phyloP scores from a whole-genome alignment of 1,139 yeast genomes.

The Blastobotrys illinoisensis region DNA sequence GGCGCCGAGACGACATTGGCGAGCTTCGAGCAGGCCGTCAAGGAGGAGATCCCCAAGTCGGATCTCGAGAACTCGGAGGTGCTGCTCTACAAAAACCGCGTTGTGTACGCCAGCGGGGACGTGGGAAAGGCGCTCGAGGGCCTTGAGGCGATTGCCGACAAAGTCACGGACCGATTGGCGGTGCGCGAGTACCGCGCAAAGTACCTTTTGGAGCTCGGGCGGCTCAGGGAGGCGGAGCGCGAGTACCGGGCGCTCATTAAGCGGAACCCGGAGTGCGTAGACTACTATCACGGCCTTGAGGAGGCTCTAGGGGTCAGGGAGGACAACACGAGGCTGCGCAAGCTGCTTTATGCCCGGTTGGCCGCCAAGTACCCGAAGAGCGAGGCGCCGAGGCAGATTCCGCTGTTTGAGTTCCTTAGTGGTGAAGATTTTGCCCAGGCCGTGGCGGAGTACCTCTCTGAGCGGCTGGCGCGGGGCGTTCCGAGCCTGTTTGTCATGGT shows the following conservation, averaged over 20 bases:
- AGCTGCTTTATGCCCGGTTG: constrained; percentile 54
- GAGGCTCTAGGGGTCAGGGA: constrained; percentile 43
- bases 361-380: constrained; percentile 72
- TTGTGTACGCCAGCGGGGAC: constrained; percentile 62
- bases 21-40: constrained; percentile 68
- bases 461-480: constrained; percentile 70
- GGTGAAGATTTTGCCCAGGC: constrained; percentile 47
- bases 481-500: constrained; percentile 88
- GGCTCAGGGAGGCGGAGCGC: constrained; percentile 55
- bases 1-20: constrained; percentile 67
- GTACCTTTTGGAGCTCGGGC: constrained; percentile 44
- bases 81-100: constrained; percentile 61
- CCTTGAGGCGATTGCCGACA: constrained; percentile 46
- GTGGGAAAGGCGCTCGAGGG: constrained; percentile 57
- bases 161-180: constrained; percentile 59
- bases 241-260: constrained; percentile 66
- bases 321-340: constrained; percentile 24
- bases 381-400: constrained; percentile 74
- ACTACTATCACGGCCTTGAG: constrained; percentile 64
- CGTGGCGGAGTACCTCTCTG: constrained; percentile 49
- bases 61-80: constrained; percentile 78
- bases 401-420: constrained; percentile 59
- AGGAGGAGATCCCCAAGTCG: constrained; percentile 33
- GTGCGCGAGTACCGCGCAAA: constrained; percentile 64
- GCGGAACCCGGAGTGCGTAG: constrained; percentile 78